A percentile compares a stretch with the other conserved stretches of the same genome.
Conservation (phyloP, 2,329 filamentous ascomycete genomes). For the Aureobasidium leucospermi region DNA sequence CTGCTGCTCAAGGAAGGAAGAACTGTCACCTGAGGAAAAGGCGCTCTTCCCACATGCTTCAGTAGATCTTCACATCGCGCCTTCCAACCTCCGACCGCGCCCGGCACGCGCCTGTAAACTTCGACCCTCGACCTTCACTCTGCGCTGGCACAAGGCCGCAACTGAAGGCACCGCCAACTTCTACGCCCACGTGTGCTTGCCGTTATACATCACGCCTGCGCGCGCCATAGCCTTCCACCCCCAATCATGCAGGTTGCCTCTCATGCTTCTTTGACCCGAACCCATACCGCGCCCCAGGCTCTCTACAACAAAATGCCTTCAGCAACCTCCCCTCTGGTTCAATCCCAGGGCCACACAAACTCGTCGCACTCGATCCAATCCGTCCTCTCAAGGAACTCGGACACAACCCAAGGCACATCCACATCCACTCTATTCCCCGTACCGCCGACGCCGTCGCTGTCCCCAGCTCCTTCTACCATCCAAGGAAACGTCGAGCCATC, state of each 20-base stretch:
- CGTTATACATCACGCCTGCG: neutral
- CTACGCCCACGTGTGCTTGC: conserved; percentile 1
- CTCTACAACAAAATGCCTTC: conserved; percentile 18
- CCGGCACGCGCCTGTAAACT: conserved; percentile 5
- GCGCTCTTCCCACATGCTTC: neutral
- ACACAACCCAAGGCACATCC: conserved; percentile 40
- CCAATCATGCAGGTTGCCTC: conserved; percentile 24
- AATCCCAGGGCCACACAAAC: conserved; percentile 38
- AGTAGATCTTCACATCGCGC: neutral
- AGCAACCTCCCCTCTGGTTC: conserved; percentile 33
- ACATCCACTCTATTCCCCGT: conserved; percentile 38
- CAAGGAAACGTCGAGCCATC: conserved; percentile 66
- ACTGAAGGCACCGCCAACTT: neutral
- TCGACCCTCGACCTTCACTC: neutral
- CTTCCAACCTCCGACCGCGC: neutral
- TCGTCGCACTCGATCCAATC: conserved; percentile 41
- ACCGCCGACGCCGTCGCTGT: conserved; percentile 17
- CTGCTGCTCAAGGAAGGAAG: neutral
- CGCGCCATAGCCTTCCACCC: neutral
- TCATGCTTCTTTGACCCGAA: conserved; percentile 24
- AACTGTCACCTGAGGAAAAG: neutral
- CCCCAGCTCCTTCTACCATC: conserved; percentile 29
- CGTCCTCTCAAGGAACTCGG: conserved; percentile 40
- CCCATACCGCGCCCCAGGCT: conserved; percentile 24
- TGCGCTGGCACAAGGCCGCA: neutral